Evolutionary conservation across 495 filamentous ascomycete genomes (phyloP).

Genomic region (Achaetomiella virescens): DNA sequence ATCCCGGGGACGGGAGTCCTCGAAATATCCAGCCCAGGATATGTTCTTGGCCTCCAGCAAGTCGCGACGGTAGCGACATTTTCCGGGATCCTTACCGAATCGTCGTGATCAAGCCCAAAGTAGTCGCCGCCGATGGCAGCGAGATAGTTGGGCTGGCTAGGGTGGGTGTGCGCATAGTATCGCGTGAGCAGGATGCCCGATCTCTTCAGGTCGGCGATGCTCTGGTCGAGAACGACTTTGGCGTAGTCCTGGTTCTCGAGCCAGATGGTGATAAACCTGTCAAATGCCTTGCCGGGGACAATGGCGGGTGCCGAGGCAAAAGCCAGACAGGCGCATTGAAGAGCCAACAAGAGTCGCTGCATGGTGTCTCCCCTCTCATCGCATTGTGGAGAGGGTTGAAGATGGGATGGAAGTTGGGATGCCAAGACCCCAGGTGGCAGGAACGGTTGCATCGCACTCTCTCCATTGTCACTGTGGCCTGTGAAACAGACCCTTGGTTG

Average conservation of each 20-base stretch:
- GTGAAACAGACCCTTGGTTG: too few species aligned
- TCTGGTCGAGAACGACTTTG: slow-evolving; percentile 43
- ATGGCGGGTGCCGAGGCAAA: slow-evolving; percentile 14
- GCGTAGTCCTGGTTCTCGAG: slow-evolving; percentile 63
- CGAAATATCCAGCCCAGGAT: slow-evolving; percentile 62
- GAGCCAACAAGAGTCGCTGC: slow-evolving; percentile 35
- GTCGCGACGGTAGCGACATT: slow-evolving; percentile 67
- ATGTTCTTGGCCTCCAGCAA: slow-evolving; percentile 57
- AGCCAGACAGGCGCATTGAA: slow-evolving; percentile 25
- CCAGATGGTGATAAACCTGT: slow-evolving; percentile 65
- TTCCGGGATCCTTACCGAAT: slow-evolving; percentile 49
- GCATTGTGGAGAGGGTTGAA: not conserved
- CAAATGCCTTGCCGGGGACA: slow-evolving; percentile 54
- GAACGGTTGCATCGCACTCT: not conserved
- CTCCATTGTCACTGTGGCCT: too few species aligned
- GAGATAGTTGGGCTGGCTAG: slow-evolving; percentile 41
- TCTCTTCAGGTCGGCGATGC: slow-evolving; percentile 49
- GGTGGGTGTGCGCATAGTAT: slow-evolving; percentile 56
- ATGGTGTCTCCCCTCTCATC: slow-evolving; percentile 10
- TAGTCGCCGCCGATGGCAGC: slow-evolving; percentile 59
- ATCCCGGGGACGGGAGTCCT: slow-evolving; percentile 62
- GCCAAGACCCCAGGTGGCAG: not conserved
- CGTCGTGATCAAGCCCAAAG: slow-evolving; percentile 64
- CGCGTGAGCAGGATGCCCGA: slow-evolving; percentile 59
- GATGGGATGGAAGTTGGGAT: not conserved